Percentiles rank a stretch among this genome's conserved stretches.
Evolutionary conservation across 805 yeast genomes (phyloP).

Genomic region (Ascoidea rubescens): DNA sequence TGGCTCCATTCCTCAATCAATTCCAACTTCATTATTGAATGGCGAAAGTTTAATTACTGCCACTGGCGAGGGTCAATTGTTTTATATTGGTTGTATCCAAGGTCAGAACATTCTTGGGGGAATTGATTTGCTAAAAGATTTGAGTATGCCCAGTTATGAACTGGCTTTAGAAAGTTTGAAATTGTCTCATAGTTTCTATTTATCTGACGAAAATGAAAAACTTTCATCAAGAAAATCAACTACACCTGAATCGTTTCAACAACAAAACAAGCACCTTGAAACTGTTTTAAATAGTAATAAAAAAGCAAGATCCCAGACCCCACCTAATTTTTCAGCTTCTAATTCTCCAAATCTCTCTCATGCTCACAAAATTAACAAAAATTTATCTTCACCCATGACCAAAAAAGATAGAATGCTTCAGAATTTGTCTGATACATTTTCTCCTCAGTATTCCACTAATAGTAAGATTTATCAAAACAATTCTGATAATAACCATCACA

Average conservation of each 20-base stretch:
- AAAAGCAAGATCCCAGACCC: too few species aligned
- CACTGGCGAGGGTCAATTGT: conserved; percentile 7
- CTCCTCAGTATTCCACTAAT: neutral
- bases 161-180: neutral
- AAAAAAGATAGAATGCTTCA: neutral
- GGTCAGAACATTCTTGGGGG: conserved; percentile 9
- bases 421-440: neutral
- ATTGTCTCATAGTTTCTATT: neutral
- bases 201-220: conserved; percentile 4
- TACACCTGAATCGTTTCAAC: neutral
- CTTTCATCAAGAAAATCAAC: conserved; percentile 1
- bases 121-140: conserved; percentile 5
- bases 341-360: too few species aligned
- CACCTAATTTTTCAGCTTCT: too few species aligned
- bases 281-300: conserved; percentile 1
- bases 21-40: conserved; percentile 7
- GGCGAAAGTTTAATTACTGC: conserved; percentile 7
- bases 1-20: conserved; percentile 7
- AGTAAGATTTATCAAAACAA: too few species aligned
- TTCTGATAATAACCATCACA: too few species aligned
- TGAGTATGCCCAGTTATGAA: conserved; percentile 5
- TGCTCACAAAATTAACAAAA: too few species aligned
- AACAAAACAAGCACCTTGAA: conserved; percentile 5
- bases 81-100: conserved; percentile 7
- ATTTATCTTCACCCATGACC: too few species aligned